Base-by-base conservation (phyloP, 2,329 filamentous ascomycete species). In the Neonectria magnoliae region DNA sequence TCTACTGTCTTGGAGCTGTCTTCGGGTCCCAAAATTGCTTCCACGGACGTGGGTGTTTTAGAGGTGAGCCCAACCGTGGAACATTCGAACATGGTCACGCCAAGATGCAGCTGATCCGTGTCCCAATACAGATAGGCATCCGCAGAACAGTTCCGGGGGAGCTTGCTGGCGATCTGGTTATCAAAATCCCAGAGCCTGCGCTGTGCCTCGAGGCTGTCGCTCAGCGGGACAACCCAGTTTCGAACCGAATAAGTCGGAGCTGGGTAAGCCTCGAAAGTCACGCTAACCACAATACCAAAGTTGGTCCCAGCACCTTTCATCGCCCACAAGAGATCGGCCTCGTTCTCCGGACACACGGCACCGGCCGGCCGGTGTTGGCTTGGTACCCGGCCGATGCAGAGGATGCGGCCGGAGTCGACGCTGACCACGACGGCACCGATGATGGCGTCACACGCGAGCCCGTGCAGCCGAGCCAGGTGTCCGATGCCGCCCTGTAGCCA, bases 401-500 rank as follows among this genome's bases (percentile, higher is more conserved):
- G 31, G n/a, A 87, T 54, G 44, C 83, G 62, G 31, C 82, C 78
- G 38, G 82, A 82, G 0, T 78, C 71, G 57, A 87, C 81, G 67
- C 83, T 84, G 74, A 90, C 82, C 27, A 90, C 13, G 2, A 90
- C 81, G 20, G 85, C 88, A 66, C 88, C 88, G n/a, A 90, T 73
- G 50, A 91, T 85, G 48, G 82, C 73, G 67, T 91, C 88, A 67
- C 86, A 90, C 3, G 87, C 66, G 13, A 91, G 85, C 1, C 88
- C 88, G 66, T 88, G 75, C 9, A 81, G 59, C 62, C 88, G 80
- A 38, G 84, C 71, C n/a, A 89, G 77, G 67, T 90, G 87, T 2
- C 88, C 88, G 53, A 91, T 88, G 57, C 88, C 88, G 44, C 89
- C 89, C 78, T 91, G 88, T 51, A 91, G 78, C 87, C 87, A 90